Conservation (phyloP, 2,329 filamentous ascomycete genomes). For the Aspergillus quadrilineatus region DNA sequence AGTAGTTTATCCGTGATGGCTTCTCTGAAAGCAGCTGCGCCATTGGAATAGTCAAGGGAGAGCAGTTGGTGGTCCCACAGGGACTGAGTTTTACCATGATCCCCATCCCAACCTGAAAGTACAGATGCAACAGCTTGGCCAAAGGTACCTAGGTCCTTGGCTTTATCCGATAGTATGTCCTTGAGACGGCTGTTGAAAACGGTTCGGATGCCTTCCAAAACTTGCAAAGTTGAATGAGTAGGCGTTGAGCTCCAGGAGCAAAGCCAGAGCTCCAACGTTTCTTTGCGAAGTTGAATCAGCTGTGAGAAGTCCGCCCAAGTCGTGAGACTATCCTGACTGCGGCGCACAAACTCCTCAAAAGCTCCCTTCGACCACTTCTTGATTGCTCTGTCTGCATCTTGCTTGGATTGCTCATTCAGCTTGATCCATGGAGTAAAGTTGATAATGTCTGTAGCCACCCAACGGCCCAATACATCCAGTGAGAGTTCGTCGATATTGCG, state of each 20-base stretch:
- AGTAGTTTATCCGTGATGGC: conserved; percentile 68
- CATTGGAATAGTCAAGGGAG: conserved; percentile 63
- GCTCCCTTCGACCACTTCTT: conserved; percentile 64
- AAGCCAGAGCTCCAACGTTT: conserved; percentile 73
- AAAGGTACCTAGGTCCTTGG: conserved; percentile 63
- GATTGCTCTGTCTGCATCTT: conserved; percentile 61
- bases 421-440: conserved; percentile 86
- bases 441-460: conserved; percentile 79
- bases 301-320: conserved; percentile 64
- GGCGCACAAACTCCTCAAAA: conserved; percentile 60
- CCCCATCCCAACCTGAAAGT: conserved; percentile 60
- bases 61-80: conserved; percentile 69
- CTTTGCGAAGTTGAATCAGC: conserved; percentile 68
- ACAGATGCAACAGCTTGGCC: conserved; percentile 63
- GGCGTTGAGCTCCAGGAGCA: conserved; percentile 63
- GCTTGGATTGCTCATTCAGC: conserved; percentile 69
- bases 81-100: conserved; percentile 52
- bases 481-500: conserved; percentile 67
- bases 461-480: conserved; percentile 73
- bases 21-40: conserved; percentile 67
- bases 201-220: conserved; percentile 67
- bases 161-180: conserved; percentile 62
- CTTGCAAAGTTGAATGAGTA: conserved; percentile 53
- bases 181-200: conserved; percentile 68
- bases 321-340: conserved; percentile 60